A percentile compares a stretch with the other conserved stretches of the same genome.
Conservation (phyloP, 352 stramenopile genomes). For the Lagenidium giganteum region DNA sequence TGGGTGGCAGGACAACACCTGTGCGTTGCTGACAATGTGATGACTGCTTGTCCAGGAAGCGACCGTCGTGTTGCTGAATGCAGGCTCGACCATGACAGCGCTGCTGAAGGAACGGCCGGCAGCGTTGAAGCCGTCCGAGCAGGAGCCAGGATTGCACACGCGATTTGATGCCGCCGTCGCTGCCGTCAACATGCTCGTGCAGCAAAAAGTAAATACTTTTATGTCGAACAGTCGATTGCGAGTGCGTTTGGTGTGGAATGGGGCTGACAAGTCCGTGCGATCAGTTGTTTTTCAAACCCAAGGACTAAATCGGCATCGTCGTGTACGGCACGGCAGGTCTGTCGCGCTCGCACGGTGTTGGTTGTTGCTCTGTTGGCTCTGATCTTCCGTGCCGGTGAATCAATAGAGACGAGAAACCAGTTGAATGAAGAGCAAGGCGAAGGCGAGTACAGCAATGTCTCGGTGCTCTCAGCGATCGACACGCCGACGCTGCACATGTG, state of each 20-base stretch:
- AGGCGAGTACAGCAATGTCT: constrained; percentile 55
- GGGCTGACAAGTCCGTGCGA: neutral
- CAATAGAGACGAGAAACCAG: constrained; percentile 69
- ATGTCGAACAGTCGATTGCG: neutral
- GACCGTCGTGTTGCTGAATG: constrained; percentile 61
- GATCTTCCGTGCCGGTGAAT: neutral
- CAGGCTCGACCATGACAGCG: constrained; percentile 52
- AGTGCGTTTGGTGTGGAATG: neutral
- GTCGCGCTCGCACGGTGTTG: neutral
- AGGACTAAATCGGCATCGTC: constrained; percentile 79
- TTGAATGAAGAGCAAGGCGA: constrained; percentile 65
- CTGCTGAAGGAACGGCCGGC: constrained; percentile 36
- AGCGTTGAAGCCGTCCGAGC: neutral
- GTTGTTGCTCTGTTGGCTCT: constrained; percentile 1
- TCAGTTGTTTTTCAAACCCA: constrained; percentile 73
- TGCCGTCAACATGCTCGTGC: constrained; percentile 53
- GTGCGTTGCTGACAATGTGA: no score
- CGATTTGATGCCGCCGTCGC: constrained; percentile 56
- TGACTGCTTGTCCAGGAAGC: constrained; percentile 45
- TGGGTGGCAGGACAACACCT: no score
- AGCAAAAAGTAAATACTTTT: constrained; percentile 47
- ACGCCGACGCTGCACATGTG: constrained; percentile 58
- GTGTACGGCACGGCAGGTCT: constrained; percentile 58
- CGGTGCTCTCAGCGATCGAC: constrained; percentile 56
- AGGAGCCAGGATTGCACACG: no score